Conservation (phyloP, 495 filamentous ascomycete species). For the Pyrenula aspistea region DNA sequence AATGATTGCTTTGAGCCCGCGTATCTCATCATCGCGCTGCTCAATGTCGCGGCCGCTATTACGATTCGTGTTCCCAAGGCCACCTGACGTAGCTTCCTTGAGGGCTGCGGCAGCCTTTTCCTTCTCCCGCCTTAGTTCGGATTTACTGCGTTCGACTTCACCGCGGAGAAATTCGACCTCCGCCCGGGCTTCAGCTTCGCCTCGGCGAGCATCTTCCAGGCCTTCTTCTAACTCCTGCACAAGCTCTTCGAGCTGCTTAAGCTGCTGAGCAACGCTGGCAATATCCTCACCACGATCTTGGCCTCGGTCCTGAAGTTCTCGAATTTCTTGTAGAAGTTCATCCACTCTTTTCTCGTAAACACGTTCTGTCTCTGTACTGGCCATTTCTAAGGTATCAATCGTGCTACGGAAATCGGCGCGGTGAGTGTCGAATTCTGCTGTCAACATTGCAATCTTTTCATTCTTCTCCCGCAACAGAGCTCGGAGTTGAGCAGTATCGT, state of each 20-base stretch:
- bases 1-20: slow-evolving; percentile 93
- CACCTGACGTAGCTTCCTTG: slow-evolving; percentile 37
- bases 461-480: slow-evolving; percentile 85
- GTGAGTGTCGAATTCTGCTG: slow-evolving; percentile 88
- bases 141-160: slow-evolving; percentile 86
- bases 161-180: slow-evolving; percentile 95
- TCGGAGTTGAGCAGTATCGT: slow-evolving; percentile 52
- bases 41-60: slow-evolving; percentile 61
- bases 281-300: slow-evolving; percentile 84
- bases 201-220: slow-evolving; percentile 84
- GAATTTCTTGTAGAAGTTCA: slow-evolving; percentile 75
- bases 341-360: slow-evolving; percentile 90
- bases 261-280: slow-evolving; percentile 74
- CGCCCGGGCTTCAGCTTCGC: slow-evolving; percentile 92
- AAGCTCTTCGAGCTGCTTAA: slow-evolving; percentile 90
- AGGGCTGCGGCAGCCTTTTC: slow-evolving; percentile 67
- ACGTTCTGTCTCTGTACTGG: slow-evolving; percentile 92
- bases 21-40: slow-evolving; percentile 93
- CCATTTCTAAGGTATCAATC: slow-evolving; percentile 91
- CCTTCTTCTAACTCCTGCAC: slow-evolving; percentile 96
- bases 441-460: slow-evolving; percentile 86
- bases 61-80: slow-evolving; percentile 33
- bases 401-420: slow-evolving; percentile 93
- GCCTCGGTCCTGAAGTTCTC: slow-evolving; percentile 65
- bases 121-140: slow-evolving; percentile 79